These are phyloP conservation scores for Epichloe hybrida DNA, from an alignment of 2,329 filamentous ascomycete genomes.

Conservation along the genomic window DNA sequence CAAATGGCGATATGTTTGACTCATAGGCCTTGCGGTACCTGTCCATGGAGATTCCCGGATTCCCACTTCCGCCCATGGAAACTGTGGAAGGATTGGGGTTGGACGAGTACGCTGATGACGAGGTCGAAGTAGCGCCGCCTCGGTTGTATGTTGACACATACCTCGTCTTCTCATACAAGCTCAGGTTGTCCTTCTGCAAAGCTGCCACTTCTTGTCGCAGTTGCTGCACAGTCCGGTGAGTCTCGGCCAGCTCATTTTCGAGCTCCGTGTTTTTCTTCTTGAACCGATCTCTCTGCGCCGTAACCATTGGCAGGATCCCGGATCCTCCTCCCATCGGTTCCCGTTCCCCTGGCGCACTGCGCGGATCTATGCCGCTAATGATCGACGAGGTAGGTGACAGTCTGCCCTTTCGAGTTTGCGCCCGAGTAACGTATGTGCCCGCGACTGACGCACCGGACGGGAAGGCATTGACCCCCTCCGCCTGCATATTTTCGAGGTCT, in stretches of 20 bases:
- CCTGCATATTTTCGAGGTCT: constrained; percentile 77
- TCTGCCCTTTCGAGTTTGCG: constrained; percentile 50
- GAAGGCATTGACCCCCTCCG: constrained; percentile 70
- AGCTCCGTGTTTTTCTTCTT: constrained; percentile 90
- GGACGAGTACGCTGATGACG: constrained; percentile 50
- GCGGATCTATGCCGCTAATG: constrained; percentile 87
- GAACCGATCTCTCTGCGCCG: constrained; percentile 93
- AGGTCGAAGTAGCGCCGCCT: constrained; percentile 44
- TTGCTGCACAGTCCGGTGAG: constrained; percentile 68
- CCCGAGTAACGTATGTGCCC: constrained; percentile 66
- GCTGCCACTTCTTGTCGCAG: constrained; percentile 83
- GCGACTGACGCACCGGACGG: constrained; percentile 86
- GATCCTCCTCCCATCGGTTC: constrained; percentile 63
- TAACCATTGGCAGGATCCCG: constrained; percentile 94
- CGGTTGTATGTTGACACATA: constrained; percentile 92
- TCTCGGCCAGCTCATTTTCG: constrained; percentile 77
- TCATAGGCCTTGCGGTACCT: constrained; percentile 89
- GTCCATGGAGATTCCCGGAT: constrained; percentile 57
- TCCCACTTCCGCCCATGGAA: constrained; percentile 39
- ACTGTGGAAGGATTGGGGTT: constrained; percentile 68
- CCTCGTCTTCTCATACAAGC: constrained; percentile 91
- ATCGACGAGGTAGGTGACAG: constrained; percentile 93
- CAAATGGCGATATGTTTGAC: constrained; percentile 88
- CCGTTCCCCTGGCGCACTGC: constrained; percentile 30
- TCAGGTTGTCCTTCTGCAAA: constrained; percentile 90